phyloP scores from a whole-genome alignment of 2,329 filamentous ascomycete species.

The Phialocephala sp. region DNA sequence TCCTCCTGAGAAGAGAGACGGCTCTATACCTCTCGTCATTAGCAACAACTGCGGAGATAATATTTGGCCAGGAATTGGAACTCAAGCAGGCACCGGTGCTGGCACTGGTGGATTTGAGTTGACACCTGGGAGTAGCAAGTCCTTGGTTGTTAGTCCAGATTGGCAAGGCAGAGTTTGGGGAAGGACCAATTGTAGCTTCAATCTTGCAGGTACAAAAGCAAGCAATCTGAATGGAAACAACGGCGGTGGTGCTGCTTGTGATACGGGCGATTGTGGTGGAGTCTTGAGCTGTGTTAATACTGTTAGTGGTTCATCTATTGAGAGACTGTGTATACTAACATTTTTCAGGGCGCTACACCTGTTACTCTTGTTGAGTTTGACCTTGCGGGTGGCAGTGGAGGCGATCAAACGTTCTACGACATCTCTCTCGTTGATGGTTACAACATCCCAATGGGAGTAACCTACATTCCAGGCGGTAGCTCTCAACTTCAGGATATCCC shows the following conservation, averaged over 20 bases:
- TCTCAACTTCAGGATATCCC: conserved; percentile 66
- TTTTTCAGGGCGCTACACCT: conserved; percentile 68
- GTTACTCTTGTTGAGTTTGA: conserved; percentile 84
- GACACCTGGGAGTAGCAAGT: conserved; percentile 58
- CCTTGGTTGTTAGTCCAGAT: conserved; percentile 69
- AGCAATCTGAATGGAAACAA: conserved; percentile 48
- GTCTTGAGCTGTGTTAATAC: conserved; percentile 71
- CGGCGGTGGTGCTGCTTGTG: conserved; percentile 63
- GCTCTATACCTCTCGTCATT: conserved; percentile 64
- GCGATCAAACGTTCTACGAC: conserved; percentile 77
- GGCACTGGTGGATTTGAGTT: conserved; percentile 73
- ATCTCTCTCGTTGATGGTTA: conserved; percentile 86
- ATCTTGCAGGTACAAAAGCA: conserved; percentile 63
- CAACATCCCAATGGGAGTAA: conserved; percentile 74
- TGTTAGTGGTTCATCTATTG: conserved; percentile 52
- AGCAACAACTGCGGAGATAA: conserved; percentile 74
- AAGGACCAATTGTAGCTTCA: conserved; percentile 82
- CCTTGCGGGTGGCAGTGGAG: conserved; percentile 66
- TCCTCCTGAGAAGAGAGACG: conserved; percentile 44
- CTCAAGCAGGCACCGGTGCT: conserved; percentile 73
- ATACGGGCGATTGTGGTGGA: conserved; percentile 78
- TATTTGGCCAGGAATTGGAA: conserved; percentile 78
- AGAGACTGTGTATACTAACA: conserved; percentile 27
- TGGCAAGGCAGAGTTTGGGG: conserved; percentile 88
- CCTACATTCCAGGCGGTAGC: conserved; percentile 65